Evolutionary conservation across 306 rosid species (phyloP), one percentile per base, ranked within the genome.

Genomic region (Fragaria ananassa): DNA sequence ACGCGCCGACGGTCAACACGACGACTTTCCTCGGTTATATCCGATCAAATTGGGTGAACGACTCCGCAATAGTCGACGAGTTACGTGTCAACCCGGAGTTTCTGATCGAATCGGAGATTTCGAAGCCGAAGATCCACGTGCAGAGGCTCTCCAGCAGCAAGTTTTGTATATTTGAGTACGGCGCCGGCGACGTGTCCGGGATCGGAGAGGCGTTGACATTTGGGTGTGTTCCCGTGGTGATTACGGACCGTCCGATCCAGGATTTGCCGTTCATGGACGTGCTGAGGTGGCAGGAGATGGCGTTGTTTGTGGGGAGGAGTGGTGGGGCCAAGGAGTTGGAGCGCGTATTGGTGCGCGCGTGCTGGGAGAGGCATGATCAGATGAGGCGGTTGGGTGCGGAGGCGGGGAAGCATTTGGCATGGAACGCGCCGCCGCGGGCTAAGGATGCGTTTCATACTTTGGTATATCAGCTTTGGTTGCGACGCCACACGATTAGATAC

Each of bases 401-500:
- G 10, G 94, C 85, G 77, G 83, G 92, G 47, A 77, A 25, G 81
- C 98, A 93, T 75, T 86, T 91, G 4, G 19, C 51, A 87, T 93
- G 97, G 97, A 84, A 89, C 81, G 76, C 65, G 27, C 50, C 82
- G 39, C 84, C 98, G 34, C 61, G 76, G 71, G 90, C 91, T 73
- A 84, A 86, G 0, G 97, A 89, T 86, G 77, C 95, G 46, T 91
- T 93, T 81, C 81, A 87, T 12, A 91, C 87, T 58, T 37, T 91
- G 79, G 84, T 89, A 84, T 93, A 86, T 84, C 90, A 91, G 83
- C 75, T 93, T 68, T 93, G 96, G 95, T 81, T 89, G 47, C 86
- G 98, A 77, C 85, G 98, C 27, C 88, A 89, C 71, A 68, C 91
- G 56, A 80, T 89, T 37, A 72, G 93, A 87, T 89, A 89, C 82